phyloP scores from a whole-genome alignment of 148 eudicot species.

The Heliamphora exappendiculata region DNA sequence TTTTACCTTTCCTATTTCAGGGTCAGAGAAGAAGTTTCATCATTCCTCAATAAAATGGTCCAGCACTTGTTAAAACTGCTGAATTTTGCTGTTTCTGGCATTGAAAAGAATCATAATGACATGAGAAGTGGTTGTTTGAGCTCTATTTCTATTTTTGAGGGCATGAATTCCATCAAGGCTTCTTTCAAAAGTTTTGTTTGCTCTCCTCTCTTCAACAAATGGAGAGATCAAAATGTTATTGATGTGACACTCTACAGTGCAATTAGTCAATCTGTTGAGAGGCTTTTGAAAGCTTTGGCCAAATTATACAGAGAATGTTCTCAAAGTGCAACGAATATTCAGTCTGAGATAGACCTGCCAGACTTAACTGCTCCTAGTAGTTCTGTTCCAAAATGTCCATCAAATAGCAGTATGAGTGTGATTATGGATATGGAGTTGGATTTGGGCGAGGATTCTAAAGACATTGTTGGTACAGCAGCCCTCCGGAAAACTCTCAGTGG shows the following conservation, averaged over 20 bases:
- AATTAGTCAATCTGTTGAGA: conserved; percentile 48
- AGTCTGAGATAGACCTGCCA: conserved; percentile 21
- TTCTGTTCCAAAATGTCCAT: conserved; percentile 31
- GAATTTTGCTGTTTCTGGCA: conserved; percentile 44
- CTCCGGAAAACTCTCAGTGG: conserved; percentile 33
- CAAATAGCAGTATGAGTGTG: conserved; percentile 30
- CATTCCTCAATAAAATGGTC: conserved; percentile 41
- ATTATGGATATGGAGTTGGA: conserved; percentile 79
- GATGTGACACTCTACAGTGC: conserved; percentile 29
- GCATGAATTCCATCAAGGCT: conserved; percentile 30
- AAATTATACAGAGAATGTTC: conserved; percentile 47
- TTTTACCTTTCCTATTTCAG: conserved; percentile 31
- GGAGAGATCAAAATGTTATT: conserved; percentile 23
- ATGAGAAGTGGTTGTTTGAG: conserved; percentile 35
- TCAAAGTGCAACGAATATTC: conserved; percentile 25
- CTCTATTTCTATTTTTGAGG: conserved; percentile 39
- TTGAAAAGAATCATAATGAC: conserved; percentile 39
- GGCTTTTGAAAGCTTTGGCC: conserved; percentile 48
- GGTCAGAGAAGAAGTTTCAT: conserved; percentile 36
- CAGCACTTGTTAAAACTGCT: conserved; percentile 47
- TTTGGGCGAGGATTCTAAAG: conserved; percentile 54
- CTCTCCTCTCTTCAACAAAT: conserved; percentile 46
- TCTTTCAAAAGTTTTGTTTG: conserved; percentile 55
- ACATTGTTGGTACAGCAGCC: conserved; percentile 23
- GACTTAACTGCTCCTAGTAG: conserved; percentile 31